These are phyloP conservation scores for Fragaria ananassa DNA, from an alignment of 306 rosid genomes.

Conservation along the genomic window DNA sequence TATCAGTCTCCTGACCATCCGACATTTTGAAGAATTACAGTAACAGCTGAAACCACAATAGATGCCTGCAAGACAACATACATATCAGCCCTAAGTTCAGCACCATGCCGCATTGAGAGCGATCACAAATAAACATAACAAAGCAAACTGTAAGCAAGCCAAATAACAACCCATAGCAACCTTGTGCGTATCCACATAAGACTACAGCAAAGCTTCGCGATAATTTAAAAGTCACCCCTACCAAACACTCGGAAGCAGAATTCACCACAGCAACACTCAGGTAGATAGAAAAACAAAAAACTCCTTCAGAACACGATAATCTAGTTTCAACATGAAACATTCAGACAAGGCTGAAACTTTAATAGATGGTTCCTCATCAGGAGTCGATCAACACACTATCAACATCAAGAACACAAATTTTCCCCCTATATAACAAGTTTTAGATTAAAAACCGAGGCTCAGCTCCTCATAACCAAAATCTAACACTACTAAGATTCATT, in stretches of 20 bases:
- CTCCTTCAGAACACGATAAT: background rate
- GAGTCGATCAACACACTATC: background rate
- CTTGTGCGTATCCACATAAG: background rate
- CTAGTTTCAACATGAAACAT: background rate
- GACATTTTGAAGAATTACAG: slow-evolving; percentile 41
- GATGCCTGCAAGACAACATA: slow-evolving; percentile 4
- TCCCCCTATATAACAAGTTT: too few species aligned
- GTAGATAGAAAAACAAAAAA: background rate
- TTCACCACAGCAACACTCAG: background rate
- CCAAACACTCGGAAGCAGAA: background rate
- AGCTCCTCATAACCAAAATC: background rate
- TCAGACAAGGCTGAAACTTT: slow-evolving; percentile 8
- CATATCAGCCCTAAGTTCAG: background rate
- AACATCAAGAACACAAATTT: background rate
- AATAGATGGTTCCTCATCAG: background rate
- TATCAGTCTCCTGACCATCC: slow-evolving; percentile 80
- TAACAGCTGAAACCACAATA: slow-evolving; percentile 15
- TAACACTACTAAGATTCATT: background rate
- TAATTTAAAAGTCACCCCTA: background rate
- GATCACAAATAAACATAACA: background rate
- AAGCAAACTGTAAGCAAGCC: background rate
- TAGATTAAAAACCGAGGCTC: background rate
- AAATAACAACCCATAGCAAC: background rate
- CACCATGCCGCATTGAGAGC: background rate
- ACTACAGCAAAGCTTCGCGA: too few species aligned